Evolutionary conservation across 2,329 filamentous ascomycete species (phyloP), one percentile per base, ranked within the genome.

Genomic region (Paracoccidioides brasiliensis): DNA sequence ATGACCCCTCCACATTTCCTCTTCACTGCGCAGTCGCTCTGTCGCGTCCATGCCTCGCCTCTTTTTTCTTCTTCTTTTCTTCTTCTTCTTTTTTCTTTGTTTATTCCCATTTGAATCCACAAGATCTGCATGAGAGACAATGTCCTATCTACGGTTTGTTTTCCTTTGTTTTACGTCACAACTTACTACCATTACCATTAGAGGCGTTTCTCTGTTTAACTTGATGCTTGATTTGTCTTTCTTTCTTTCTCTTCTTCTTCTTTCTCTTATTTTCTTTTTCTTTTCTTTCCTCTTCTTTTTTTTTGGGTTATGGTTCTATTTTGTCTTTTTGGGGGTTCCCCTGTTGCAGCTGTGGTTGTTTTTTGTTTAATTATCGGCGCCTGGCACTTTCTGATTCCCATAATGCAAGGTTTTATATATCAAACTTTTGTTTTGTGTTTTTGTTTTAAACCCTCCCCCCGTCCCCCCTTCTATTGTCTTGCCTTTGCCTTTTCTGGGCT

Each of bases 91-190:
- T 8, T 28, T 15, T 6, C 33, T 10, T 38, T 50, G 9, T 37
- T 15, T 38, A 46, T 46, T 6, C 12, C 12, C 32, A 22, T 22
- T 22, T 22, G 22, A 22, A 22, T 22, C 46, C 33, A 73, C 70
- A 77, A 66, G 73, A 76, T 77, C 66, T 74, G 74, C 74, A 76
- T 72, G 72, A 74, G 72, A 70, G 68, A 77, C 76, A 71, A 60
- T 53, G 60, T 58, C 59, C 64, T 62, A 55, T 64, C 66, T 64
- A 56, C 61, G 58, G 61, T 62, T 61, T 35, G 4, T 10, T 12
- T 38, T 22, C 35, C 32, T 51, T 49, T 57, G 46, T 52, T 52
- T 54, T 57, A 22, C 22, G 46, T 51, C 53, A 56, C 56, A 22
- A 22, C 35, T 28, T 30, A 33, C 15, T 22, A 42, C 15, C 38